These are phyloP conservation scores for Carpinus fangiana DNA, from an alignment of 306 rosid genomes.

Conservation along the genomic window DNA sequence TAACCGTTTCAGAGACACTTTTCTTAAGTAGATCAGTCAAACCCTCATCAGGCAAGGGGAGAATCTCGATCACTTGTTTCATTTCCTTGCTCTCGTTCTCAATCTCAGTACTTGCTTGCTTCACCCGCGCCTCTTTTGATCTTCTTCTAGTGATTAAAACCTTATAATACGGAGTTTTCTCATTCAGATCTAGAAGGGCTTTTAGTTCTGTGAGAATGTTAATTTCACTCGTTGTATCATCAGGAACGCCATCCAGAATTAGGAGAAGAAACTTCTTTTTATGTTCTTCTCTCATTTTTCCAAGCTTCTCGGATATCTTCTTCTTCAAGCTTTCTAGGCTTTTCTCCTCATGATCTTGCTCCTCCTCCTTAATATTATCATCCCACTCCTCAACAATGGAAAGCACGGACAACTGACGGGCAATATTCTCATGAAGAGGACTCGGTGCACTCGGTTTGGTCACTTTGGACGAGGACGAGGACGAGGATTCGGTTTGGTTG, in stretches of 20 bases:
- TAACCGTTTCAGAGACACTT: neutral
- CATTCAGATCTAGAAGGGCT: too few relatives aligned
- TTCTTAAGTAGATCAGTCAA: neutral
- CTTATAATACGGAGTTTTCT: neutral
- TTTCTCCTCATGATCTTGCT: too few relatives aligned
- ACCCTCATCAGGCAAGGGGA: neutral
- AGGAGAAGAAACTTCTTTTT: neutral
- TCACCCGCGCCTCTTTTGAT: too few relatives aligned
- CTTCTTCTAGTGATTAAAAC: conserved; percentile 25
- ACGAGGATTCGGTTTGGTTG: too few relatives aligned
- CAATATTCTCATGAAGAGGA: conserved; percentile 10
- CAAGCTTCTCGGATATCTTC: neutral
- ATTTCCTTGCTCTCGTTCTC: neutral
- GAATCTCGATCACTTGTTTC: neutral
- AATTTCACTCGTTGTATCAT: too few relatives aligned
- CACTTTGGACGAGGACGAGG: too few relatives aligned
- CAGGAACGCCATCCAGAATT: conserved; percentile 27
- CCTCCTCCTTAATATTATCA: neutral
- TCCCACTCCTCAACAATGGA: conserved; percentile 19
- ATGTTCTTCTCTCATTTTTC: neutral
- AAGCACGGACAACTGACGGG: conserved; percentile 16
- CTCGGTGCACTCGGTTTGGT: neutral
- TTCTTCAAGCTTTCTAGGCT: too few relatives aligned
- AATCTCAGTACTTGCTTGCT: too few relatives aligned
- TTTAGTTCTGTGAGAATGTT: too few relatives aligned